Evolutionary conservation across 2,329 filamentous ascomycete species (phyloP).

Genomic region (Zymoseptoria passerinii): DNA sequence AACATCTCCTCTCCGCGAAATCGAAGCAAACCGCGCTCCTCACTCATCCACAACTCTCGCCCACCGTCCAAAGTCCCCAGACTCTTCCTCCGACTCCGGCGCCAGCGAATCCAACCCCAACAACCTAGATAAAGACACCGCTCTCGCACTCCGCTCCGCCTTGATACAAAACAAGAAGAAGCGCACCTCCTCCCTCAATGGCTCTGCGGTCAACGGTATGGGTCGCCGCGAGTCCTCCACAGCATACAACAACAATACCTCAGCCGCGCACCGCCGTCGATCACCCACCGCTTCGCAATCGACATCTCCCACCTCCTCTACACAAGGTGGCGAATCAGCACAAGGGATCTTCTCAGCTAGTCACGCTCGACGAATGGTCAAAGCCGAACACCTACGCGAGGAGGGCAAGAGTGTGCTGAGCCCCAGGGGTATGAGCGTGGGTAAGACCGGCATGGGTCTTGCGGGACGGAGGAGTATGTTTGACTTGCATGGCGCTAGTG

Average conservation of each 20-base stretch:
- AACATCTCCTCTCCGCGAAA: slow-evolving; percentile 39
- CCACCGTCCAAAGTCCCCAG: slow-evolving; percentile 1
- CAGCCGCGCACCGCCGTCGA: slow-evolving; percentile 42
- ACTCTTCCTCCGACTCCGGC: slow-evolving; percentile 10
- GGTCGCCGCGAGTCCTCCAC: slow-evolving; percentile 33
- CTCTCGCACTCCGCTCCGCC: slow-evolving; percentile 34
- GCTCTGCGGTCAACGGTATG: slow-evolving; percentile 16
- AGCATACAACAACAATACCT: background rate
- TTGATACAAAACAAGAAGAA: slow-evolving; percentile 40
- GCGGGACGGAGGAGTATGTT: slow-evolving; percentile 30
- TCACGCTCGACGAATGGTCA: slow-evolving; percentile 59
- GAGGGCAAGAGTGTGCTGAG: slow-evolving; percentile 49
- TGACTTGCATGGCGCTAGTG: background rate
- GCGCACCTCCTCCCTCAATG: slow-evolving; percentile 32
- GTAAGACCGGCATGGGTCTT: slow-evolving; percentile 41
- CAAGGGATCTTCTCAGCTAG: slow-evolving; percentile 55
- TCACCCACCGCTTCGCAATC: slow-evolving; percentile 43
- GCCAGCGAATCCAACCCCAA: slow-evolving; percentile 12
- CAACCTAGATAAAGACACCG: slow-evolving; percentile 21
- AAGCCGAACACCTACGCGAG: slow-evolving; percentile 44
- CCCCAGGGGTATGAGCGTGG: slow-evolving; percentile 50
- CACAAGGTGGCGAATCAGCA: slow-evolving; percentile 32
- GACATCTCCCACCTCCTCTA: slow-evolving; percentile 35
- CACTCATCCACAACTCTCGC: slow-evolving; percentile 18
- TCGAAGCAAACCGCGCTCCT: slow-evolving; percentile 35